A percentile compares a stretch with the other conserved stretches of the same genome.
Conservation (phyloP, 257 asterid genomes). For the Ballota nigra region DNA sequence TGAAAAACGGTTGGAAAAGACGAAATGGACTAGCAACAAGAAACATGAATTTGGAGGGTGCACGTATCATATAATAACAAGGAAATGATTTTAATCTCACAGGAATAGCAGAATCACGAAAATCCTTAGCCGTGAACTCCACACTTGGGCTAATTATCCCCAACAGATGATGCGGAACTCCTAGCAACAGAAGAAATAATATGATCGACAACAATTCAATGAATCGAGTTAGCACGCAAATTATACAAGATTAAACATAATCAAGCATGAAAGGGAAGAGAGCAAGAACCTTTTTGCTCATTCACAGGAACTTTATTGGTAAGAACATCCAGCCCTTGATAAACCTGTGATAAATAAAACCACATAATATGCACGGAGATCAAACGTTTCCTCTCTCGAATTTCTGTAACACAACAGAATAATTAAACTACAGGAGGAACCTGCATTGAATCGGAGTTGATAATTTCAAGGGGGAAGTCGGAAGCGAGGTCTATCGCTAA, state of each 20-base stretch:
- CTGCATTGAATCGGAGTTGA: constrained; percentile 98
- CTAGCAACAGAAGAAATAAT: constrained; percentile 36
- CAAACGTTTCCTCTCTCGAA: background rate
- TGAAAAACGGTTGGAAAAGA: background rate
- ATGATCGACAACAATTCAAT: background rate
- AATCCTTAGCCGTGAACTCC: constrained; percentile 82
- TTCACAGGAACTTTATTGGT: constrained; percentile 73
- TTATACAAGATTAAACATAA: background rate
- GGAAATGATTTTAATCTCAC: constrained; percentile 38
- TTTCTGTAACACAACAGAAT: background rate
- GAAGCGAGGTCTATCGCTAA: constrained; percentile 82
- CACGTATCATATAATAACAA: background rate
- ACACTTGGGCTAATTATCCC: constrained; percentile 68
- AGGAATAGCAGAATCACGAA: constrained; percentile 70
- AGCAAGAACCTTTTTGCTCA: constrained; percentile 65
- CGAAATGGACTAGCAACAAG: background rate
- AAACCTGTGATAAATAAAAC: constrained; percentile 43
- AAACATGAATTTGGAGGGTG: background rate
- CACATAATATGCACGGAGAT: background rate
- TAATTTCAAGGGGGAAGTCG: constrained; percentile 74
- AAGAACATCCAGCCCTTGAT: constrained; percentile 81
- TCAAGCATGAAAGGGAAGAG: constrained; percentile 1
- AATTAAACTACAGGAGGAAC: constrained; percentile 28
- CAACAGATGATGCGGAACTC: constrained; percentile 84
- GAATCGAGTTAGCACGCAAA: background rate